Evolutionary conservation across 2,329 filamentous ascomycete species (phyloP).

Genomic region (Alternaria triticimaculans): DNA sequence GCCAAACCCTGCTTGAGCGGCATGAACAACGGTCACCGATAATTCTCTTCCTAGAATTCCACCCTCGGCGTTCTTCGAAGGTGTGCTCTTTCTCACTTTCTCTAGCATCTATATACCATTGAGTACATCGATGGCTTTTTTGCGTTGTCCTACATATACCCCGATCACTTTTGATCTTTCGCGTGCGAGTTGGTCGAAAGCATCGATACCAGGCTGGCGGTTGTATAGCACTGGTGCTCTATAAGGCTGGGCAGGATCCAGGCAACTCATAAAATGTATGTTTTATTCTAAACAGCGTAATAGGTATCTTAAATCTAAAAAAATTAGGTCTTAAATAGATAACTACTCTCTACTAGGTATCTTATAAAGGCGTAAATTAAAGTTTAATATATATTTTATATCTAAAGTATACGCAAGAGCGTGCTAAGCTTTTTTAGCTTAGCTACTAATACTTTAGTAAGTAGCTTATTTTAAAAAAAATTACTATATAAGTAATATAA

Average conservation of each 20-base stretch:
- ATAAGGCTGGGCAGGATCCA: neutral
- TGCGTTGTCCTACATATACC: slow-evolving; percentile 1
- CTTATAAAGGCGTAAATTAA: no score
- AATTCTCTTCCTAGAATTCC: neutral
- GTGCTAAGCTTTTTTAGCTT: no score
- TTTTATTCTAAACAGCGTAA: no score
- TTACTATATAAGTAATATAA: no score
- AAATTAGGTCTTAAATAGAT: no score
- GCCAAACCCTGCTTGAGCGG: neutral
- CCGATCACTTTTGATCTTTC: neutral
- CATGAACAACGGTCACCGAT: neutral
- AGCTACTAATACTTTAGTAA: no score
- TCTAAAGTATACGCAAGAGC: no score
- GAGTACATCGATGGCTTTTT: neutral
- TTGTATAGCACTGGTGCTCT: neutral
- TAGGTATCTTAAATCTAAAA: no score
- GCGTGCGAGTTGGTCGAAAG: neutral
- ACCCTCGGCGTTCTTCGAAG: neutral
- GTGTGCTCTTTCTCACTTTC: slow-evolving; percentile 3
- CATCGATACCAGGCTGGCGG: neutral
- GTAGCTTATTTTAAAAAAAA: no score
- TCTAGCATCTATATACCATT: neutral
- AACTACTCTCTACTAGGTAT: no score
- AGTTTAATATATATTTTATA: no score
- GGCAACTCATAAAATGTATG: neutral